Percentiles rank a stretch among this genome's conserved stretches.
phyloP scores from a whole-genome alignment of 2,329 filamentous ascomycete species.

The Mollisia scopiformis region DNA sequence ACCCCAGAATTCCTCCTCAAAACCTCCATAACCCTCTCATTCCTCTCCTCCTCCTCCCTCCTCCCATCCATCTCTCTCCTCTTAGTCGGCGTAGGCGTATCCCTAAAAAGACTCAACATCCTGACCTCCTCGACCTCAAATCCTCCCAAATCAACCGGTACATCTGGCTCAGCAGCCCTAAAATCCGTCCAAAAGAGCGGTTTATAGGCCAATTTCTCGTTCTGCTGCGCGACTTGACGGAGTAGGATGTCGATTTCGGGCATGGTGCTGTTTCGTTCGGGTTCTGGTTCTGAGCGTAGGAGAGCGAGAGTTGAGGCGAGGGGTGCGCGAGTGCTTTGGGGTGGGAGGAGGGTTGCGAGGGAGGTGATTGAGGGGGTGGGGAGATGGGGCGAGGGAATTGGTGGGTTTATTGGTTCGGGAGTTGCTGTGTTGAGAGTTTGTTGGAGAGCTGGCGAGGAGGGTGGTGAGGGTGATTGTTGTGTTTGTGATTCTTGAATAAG shows the following conservation, averaged over 20 bases:
- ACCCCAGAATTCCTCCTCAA: too few relatives aligned
- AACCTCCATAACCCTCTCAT: background rate
- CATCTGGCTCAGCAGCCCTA: conserved; percentile 3
- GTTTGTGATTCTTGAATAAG: too few relatives aligned
- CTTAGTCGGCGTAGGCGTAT: too few relatives aligned
- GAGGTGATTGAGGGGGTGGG: background rate
- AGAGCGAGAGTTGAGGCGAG: conserved; percentile 8
- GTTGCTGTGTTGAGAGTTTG: background rate
- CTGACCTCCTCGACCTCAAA: too few relatives aligned
- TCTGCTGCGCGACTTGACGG: conserved; percentile 11
- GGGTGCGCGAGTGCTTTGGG: background rate
- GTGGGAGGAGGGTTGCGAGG: conserved; percentile 7
- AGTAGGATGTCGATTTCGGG: conserved; percentile 17
- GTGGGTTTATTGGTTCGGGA: background rate
- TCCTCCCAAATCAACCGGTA: background rate
- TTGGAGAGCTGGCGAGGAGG: too few relatives aligned
- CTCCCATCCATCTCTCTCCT: background rate
- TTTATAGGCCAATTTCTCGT: conserved; percentile 7
- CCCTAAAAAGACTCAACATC: too few relatives aligned
- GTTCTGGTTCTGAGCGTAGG: background rate
- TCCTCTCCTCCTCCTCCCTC: background rate
- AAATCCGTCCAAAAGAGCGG: conserved; percentile 18
- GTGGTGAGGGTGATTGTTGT: too few relatives aligned
- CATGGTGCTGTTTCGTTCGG: conserved; percentile 12
- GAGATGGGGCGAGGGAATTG: background rate